These are phyloP conservation scores for Pleurotus eryngii DNA, from an alignment of 768 basidiomycete genomes.

Conservation along the genomic window DNA sequence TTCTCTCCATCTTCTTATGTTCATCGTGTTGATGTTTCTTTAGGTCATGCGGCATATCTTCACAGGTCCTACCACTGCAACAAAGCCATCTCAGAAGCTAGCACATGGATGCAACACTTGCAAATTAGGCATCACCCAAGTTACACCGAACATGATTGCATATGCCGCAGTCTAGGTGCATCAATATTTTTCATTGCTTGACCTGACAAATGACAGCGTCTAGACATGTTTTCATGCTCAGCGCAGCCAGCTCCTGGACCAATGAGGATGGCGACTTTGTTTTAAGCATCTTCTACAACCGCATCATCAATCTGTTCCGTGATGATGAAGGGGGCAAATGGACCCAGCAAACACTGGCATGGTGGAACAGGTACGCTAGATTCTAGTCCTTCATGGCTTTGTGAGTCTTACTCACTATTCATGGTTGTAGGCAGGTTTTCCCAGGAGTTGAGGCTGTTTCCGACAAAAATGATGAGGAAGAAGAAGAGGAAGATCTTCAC, in stretches of 20 bases:
- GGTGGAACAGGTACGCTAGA: conserved; percentile 12
- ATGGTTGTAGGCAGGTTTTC: background rate
- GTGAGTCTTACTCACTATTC: too few species aligned
- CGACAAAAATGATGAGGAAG: background rate
- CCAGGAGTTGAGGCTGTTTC: background rate
- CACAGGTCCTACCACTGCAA: background rate
- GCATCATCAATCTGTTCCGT: conserved; percentile 19
- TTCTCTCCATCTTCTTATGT: background rate
- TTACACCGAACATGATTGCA: conserved; percentile 25
- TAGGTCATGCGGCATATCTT: conserved; percentile 12
- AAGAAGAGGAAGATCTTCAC: background rate
- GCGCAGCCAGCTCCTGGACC: conserved; percentile 13
- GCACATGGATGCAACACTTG: background rate
- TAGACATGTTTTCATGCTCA: too few species aligned
- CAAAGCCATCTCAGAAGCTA: conserved; percentile 6
- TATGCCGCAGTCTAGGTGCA: conserved; percentile 27
- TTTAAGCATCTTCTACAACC: conserved; percentile 14
- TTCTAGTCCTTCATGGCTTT: too few species aligned
- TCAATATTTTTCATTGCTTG: conserved; percentile 1
- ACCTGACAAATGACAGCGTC: too few species aligned
- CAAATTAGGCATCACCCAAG: conserved; percentile 13
- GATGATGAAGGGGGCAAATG: conserved; percentile 2
- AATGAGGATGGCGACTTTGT: conserved; percentile 16
- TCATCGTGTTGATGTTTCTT: background rate
- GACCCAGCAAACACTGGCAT: conserved; percentile 1